Evolutionary conservation across 2,329 filamentous ascomycete species (phyloP), one percentile per base, ranked within the genome.

Genomic region (Aspergillus brasiliensis): DNA sequence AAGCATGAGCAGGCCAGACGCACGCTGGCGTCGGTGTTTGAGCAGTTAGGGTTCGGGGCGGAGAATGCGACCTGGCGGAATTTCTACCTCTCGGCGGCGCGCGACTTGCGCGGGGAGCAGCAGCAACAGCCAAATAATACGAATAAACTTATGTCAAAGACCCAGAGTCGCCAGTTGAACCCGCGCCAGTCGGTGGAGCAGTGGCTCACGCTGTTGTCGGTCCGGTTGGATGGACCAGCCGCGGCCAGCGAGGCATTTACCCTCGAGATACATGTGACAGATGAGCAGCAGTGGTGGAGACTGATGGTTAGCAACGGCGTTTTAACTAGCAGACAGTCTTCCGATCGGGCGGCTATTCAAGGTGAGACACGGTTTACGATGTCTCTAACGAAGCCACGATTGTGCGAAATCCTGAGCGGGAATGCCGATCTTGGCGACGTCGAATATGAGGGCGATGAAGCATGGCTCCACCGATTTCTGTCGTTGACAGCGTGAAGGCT

Each of bases 31-130:
- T 57, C 58, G 1, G 69, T 74, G 0, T 79, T 72, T 57, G 67
- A 72, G 48, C 59, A 66, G 19, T 70, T 80, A 8, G 78, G 74
- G 0, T 74, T 68, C 55, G 73, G 74, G 2, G 62, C 73, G 2
- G 77, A 79, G 62, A 80, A 79, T 62, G 77, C 66, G 2, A 74
- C 75, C 0, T 80, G 78, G 78, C 65, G 78, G 2, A 79, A 80
- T 57, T 76, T 78, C 57, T 80, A 76, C 54, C 67, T 79, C 1
- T 67, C 70, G 2, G 71, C 63, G 0, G 72, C 76, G 11, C 59
- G 60, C 27, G 73, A 73, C n/a, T 67, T 77, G 46, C 48, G 53
- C 7, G 46, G 23, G 15, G 52, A 19, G 17, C 31, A 21, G 34
- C 31, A 51, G n/a, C 27, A 51, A 8, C 27, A 8, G 17, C 47